Base-by-base conservation (phyloP, 352 stramenopile genomes). In the Phytophthora sojae region DNA sequence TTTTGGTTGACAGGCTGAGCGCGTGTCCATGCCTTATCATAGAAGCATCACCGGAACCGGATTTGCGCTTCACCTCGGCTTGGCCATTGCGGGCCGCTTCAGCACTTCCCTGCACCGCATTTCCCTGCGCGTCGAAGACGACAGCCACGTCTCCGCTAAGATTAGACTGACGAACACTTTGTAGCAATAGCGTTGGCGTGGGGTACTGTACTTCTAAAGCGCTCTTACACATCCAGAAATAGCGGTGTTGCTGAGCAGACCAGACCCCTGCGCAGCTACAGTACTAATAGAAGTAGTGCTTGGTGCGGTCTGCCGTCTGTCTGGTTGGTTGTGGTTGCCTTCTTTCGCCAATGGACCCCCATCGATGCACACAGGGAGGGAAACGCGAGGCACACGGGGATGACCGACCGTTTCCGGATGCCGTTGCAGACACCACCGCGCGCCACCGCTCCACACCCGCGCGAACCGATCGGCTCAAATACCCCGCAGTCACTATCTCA, bases 101-200 rank as follows among this genome's bases (percentile, higher is more conserved):
- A 14, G 44, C 57, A 37, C 45, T 54, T 64, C 57, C 57, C 26
- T 64, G 57, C 57, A 63, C 37, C 2, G n/a, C n/a, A n/a, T n/a
- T n/a, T n/a, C n/a, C n/a, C n/a, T n/a, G n/a, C n/a, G 39, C 39
- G 15, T 17, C 26, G 37, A 25, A 3, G 14, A 42, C 35, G 35
- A 11, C 50, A 19, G 9, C 15, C 57, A 64, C 29, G 15, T 14
- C 23, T 25, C 29, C 11, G 11, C 0, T 29, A 17, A 3, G 14
- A 50, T 50, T 14, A 50, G n/a, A 11, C 25, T 44, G 57, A 64
- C 29, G 44, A 64, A 56, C 29, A 32, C 29, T 8, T 21, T 21
- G 21, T 21, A 32, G 29, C 29, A 32, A 32, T 32, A 32, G 29
- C 29, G 7, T 32, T 32, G 29, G 29, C 4, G 29, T 6, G 29